Evolutionary conservation across 495 filamentous ascomycete species (phyloP), one percentile per base, ranked within the genome.

Genomic region (Xylaria bambusicola): DNA sequence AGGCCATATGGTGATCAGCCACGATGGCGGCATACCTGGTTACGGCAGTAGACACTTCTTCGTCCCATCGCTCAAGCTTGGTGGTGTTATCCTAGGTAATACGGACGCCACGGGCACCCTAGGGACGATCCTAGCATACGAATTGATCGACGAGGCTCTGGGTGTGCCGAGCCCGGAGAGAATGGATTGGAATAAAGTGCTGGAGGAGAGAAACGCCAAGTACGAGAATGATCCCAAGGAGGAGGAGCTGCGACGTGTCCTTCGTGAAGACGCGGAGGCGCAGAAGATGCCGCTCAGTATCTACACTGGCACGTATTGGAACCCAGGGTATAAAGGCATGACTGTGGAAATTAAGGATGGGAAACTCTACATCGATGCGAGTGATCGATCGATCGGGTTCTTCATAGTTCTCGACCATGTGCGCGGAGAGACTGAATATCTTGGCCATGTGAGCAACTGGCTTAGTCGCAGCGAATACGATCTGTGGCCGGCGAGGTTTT

Each of bases 61-160:
- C 55, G 33, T 84, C 2, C 80, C 80, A 0, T 63, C 58, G 0
- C 59, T 71, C 24, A 58, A 74, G 1, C 82, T 75, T 27, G 80
- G 79, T 0, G 67, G 73, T n/a, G 71, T 64, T 0, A 68, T 77
- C 18, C 75, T 84, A 65, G 75, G 70, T 5, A 83, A 83, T 52
- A 63, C 73, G 2, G 58, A 23, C 12, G 29, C 46, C 7, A 66
- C 60, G 8, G 52, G 60, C 24, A 17, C 9, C 9, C 62, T 64
- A 6, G 56, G 64, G 8, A 42, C 27, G 8, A 62, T 58, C 7
- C 57, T 80, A 6, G 59, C 68, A 8, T 66, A 56, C 36, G 54
- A 71, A 29, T 53, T 80, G 27, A 56, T 82, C 10, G 74, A 80
- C 56, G 67, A 71, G n/a, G 59, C 66, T 20, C 45, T 80, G 18